Base-by-base conservation (phyloP, 169 alveolate genomes). In the Plasmodium gaboni region DNA sequence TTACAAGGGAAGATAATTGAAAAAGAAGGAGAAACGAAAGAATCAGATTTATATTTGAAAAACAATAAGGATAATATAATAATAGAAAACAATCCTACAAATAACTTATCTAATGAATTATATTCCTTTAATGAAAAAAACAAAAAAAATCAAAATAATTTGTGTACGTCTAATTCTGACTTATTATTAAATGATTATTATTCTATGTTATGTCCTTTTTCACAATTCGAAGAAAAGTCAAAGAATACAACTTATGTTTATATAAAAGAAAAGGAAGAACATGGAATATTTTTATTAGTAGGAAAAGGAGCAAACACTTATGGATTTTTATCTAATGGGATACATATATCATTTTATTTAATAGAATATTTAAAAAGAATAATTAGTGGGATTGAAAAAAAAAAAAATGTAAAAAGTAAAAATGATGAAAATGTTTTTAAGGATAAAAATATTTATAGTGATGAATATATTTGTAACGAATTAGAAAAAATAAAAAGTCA, bases 271-370 rank as follows among this genome's bases (percentile, higher is more conserved):
- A 94, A 93, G 71, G 95, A 95, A 87, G 94, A 94, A 61, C 95
- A 95, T 13, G 97, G 96, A 12, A 88, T 95, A 65, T 95, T 95
- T 50, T 93, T 93, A 24, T 87, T 94, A 63, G 95, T 92, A 50
- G 97, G 97, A 59, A 89, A 89, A 72, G 96, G 96, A 19, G 95
- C 96, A 46, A 95, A 95, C 65, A 73, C 93, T 12, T 93, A 95
- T 80, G 97, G 97, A 19, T 80, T 93, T 70, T 68, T 92, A 64
- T 87, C 95, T n/a, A 94, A 94, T 61, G 97, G 96, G n/a, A 57
- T 88, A 32, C 95, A 93, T 89, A 71, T 93, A 78, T 83, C 95
- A 24, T 67, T 88, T 38, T 73, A 57, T 60, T 19, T 71, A 76
- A 22, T 73, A 42, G 70, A 88, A 7, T 88, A 38, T 67, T 32